These are phyloP conservation scores for Paralagenidium karlingii DNA, from an alignment of 352 stramenopile genomes.

Conservation along the genomic window DNA sequence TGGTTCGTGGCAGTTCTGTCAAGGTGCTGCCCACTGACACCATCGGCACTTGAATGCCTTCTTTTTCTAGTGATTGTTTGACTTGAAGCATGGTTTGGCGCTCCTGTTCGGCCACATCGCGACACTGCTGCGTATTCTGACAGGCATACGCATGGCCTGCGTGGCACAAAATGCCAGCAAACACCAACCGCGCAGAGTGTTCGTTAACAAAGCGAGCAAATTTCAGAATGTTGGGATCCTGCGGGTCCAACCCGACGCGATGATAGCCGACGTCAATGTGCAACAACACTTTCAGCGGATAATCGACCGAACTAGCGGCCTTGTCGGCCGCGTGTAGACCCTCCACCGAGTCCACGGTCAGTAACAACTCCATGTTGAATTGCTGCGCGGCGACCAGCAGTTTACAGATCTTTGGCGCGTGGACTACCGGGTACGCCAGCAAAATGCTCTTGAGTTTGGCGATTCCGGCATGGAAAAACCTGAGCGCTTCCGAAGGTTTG, in stretches of 20 bases:
- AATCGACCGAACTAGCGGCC: slow-evolving; percentile 23
- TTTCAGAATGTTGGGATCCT: slow-evolving; percentile 29
- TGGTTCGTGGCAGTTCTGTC: slow-evolving; percentile 41
- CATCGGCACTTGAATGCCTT: slow-evolving; percentile 30
- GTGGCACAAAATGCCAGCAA: slow-evolving; percentile 47
- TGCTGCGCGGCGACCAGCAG: slow-evolving; percentile 33
- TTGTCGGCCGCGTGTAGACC: slow-evolving; percentile 39
- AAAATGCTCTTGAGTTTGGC: slow-evolving; percentile 32
- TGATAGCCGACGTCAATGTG: slow-evolving; percentile 71
- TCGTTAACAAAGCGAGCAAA: slow-evolving; percentile 37
- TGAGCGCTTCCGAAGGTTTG: slow-evolving; percentile 52
- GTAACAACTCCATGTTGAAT: slow-evolving; percentile 25
- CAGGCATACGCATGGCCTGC: slow-evolving; percentile 47
- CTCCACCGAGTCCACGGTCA: slow-evolving; percentile 48
- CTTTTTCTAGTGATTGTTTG: slow-evolving; percentile 30
- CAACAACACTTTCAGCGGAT: slow-evolving; percentile 35
- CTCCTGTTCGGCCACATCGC: slow-evolving; percentile 37
- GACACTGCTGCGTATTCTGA: slow-evolving; percentile 30
- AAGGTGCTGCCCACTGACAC: slow-evolving; percentile 58
- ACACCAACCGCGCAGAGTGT: slow-evolving; percentile 31
- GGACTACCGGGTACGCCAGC: slow-evolving; percentile 57
- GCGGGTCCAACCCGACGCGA: slow-evolving; percentile 48
- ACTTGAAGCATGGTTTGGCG: slow-evolving; percentile 52
- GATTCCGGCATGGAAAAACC: slow-evolving; percentile 36
- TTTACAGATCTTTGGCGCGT: slow-evolving; percentile 35